Conservation (phyloP, 768 basidiomycete species). For the Suillus subluteus region DNA sequence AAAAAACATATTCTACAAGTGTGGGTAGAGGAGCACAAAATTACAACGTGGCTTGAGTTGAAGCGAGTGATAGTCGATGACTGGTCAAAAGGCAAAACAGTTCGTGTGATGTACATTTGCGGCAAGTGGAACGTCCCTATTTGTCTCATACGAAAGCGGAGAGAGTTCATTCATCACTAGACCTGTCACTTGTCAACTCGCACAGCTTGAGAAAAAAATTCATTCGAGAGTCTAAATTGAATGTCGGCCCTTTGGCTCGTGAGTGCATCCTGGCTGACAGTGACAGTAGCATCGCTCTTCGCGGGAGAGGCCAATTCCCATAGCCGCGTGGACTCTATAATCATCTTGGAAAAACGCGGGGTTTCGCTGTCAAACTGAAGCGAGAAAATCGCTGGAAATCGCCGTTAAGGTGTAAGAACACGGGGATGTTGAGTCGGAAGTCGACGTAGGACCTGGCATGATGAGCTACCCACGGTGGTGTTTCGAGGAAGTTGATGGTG, state of each 20-base stretch:
- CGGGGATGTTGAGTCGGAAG: no score
- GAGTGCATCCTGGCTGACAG: neutral
- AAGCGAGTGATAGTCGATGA: neutral
- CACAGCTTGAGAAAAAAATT: neutral
- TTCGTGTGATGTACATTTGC: neutral
- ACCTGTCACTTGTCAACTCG: neutral
- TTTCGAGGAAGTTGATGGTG: no score
- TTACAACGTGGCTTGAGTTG: neutral
- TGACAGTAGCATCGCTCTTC: conserved; percentile 6
- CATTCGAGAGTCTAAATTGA: conserved; percentile 6
- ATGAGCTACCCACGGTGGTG: no score
- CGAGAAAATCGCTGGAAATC: neutral
- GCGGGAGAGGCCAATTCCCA: conserved; percentile 5
- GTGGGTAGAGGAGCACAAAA: no score
- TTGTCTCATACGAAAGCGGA: neutral
- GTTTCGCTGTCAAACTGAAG: neutral
- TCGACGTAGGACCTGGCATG: no score
- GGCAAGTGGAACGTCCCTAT: neutral
- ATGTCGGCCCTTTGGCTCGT: neutral
- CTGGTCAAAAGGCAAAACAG: neutral
- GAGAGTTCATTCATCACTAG: neutral
- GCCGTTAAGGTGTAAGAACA: neutral
- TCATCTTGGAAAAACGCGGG: neutral
- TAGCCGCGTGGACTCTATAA: neutral
- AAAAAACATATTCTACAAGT: no score